Evolutionary conservation across 176 grass and related monocot species (phyloP).

Genomic region (Thinopyrum elongatum): DNA sequence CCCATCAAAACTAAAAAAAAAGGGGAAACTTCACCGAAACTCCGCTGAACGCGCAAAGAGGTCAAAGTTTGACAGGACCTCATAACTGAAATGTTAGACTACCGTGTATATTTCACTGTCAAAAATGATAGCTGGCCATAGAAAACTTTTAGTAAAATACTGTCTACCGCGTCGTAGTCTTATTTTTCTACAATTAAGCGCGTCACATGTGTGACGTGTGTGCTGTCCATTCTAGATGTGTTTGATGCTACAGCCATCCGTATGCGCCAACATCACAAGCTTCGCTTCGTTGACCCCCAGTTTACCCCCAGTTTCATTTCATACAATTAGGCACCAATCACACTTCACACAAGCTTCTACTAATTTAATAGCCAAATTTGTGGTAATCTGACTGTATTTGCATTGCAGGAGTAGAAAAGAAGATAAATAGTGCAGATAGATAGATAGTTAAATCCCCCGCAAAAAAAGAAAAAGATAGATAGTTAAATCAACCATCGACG

Average conservation of each 20-base stretch:
- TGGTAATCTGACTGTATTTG: neutral
- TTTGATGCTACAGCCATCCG: neutral
- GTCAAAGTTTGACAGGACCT: neutral
- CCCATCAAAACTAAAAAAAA: neutral
- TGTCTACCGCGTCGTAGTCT: neutral
- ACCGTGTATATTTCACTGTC: neutral
- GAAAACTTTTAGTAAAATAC: neutral
- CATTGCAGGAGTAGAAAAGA: neutral
- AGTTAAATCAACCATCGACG: neutral
- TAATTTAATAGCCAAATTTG: no score
- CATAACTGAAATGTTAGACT: neutral
- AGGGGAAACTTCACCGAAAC: neutral
- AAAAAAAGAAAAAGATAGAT: no score
- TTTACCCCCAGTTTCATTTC: no score
- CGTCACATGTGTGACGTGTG: neutral
- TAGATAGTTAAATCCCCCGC: no score
- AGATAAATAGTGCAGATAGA: neutral
- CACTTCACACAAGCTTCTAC: no score
- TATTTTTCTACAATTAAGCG: neutral
- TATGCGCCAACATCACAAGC: neutral
- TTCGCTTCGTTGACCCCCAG: neutral
- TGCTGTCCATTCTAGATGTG: constrained; percentile 1
- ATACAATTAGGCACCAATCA: neutral
- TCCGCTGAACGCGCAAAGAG: neutral
- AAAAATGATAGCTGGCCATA: neutral